These are phyloP conservation scores for Pterocarpus macrocarpus DNA, from an alignment of 306 rosid genomes.

Conservation along the genomic window DNA sequence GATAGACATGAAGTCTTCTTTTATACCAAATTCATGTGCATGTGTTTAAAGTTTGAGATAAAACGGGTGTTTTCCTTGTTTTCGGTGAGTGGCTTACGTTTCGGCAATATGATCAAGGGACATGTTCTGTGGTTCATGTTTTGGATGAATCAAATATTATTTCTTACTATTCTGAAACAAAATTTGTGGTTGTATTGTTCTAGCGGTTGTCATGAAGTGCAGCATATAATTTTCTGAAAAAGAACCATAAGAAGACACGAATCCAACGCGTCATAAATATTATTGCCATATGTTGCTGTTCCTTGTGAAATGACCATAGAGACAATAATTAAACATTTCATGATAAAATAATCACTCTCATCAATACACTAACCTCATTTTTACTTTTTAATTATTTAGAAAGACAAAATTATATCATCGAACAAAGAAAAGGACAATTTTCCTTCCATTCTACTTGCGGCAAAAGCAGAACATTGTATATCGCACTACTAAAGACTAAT, in stretches of 20 bases:
- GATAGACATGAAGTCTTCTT: neutral
- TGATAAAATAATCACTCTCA: no score
- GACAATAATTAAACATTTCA: neutral
- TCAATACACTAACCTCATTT: no score
- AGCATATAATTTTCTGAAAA: no score
- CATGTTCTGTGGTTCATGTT: constrained; percentile 17
- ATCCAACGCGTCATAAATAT: neutral
- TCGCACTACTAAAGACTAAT: no score
- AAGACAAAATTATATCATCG: no score
- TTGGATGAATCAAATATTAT: neutral
- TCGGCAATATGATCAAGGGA: constrained; percentile 10
- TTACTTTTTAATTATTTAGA: no score
- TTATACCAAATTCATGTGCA: constrained; percentile 2
- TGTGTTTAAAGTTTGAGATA: constrained; percentile 4
- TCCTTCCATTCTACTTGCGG: no score
- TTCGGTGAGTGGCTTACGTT: constrained; percentile 29
- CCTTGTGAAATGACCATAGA: neutral
- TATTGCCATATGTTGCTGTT: neutral
- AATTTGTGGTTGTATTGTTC: neutral
- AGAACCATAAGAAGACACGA: no score
- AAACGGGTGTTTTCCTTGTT: constrained; percentile 16
- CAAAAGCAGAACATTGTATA: no score
- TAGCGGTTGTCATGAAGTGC: neutral
- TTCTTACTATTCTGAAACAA: neutral
- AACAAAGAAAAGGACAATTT: no score